A percentile compares a stretch with the other conserved stretches of the same genome.
These are phyloP conservation scores for Excoecaria agallocha DNA, from an alignment of 345 rosid genomes.

Conservation along the genomic window DNA sequence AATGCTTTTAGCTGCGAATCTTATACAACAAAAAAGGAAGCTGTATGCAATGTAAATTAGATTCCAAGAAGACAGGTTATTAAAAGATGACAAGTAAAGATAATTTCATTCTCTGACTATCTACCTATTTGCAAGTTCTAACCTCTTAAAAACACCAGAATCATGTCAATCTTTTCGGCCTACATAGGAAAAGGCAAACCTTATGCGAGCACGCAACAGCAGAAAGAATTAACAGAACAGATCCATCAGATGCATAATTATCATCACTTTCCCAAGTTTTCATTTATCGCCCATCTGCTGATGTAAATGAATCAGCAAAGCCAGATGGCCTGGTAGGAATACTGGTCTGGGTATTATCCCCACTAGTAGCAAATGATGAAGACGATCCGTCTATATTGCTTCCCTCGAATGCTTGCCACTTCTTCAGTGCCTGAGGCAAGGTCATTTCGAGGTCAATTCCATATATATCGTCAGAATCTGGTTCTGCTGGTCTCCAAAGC, in stretches of 20 bases:
- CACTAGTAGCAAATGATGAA: constrained; percentile 43
- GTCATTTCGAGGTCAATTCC: constrained; percentile 73
- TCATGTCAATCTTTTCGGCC: neutral
- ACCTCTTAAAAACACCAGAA: neutral
- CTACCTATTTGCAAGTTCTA: constrained; percentile 5
- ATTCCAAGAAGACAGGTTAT: neutral
- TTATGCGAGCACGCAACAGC: neutral
- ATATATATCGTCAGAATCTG: constrained; percentile 49
- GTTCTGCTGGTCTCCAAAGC: constrained; percentile 61
- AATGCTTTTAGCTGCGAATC: neutral
- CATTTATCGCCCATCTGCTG: constrained; percentile 74
- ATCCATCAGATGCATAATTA: neutral
- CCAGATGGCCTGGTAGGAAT: constrained; percentile 76
- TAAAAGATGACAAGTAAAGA: neutral
- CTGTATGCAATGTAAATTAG: neutral
- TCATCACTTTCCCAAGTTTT: neutral
- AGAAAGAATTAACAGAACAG: constrained; percentile 24
- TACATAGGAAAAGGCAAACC: neutral
- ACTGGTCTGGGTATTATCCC: constrained; percentile 79
- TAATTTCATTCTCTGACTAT: neutral
- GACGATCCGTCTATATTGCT: constrained; percentile 49
- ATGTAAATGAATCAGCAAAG: constrained; percentile 80
- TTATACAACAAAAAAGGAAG: neutral
- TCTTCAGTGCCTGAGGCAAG: constrained; percentile 63
- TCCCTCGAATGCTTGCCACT: constrained; percentile 73